A percentile compares a stretch with the other conserved stretches of the same genome.
These are phyloP conservation scores for Posidonia oceanica DNA, from an alignment of 116 monocot genomes.

Conservation along the genomic window DNA sequence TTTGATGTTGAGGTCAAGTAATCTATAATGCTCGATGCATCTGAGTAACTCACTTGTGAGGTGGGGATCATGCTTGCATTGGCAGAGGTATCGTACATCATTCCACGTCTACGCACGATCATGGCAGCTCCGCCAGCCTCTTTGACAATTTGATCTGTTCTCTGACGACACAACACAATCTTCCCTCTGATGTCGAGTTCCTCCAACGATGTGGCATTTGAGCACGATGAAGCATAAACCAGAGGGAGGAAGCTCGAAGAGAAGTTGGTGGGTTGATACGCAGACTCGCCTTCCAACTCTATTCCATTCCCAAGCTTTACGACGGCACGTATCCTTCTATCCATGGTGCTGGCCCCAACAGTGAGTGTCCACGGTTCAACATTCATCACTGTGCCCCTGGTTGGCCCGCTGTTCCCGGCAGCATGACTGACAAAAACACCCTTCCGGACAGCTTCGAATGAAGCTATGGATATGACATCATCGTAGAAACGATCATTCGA, in stretches of 20 bases:
- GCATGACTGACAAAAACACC: slow-evolving; percentile 24
- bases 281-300: slow-evolving; percentile 22
- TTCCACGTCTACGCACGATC: slow-evolving; percentile 17
- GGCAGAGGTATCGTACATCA: slow-evolving; percentile 13
- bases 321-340: slow-evolving; percentile 20
- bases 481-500: not conserved
- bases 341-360: slow-evolving; percentile 24
- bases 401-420: slow-evolving; percentile 36
- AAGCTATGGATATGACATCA: slow-evolving; percentile 15
- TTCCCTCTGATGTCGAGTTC: slow-evolving; percentile 20
- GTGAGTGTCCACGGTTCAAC: slow-evolving; percentile 40
- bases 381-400: slow-evolving; percentile 5
- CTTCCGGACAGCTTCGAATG: slow-evolving; percentile 15
- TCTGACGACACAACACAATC: slow-evolving; percentile 24
- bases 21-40: slow-evolving; percentile 27
- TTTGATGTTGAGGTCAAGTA: slow-evolving; percentile 32
- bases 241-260: slow-evolving; percentile 11
- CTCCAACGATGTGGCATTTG: slow-evolving; percentile 8
- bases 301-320: slow-evolving; percentile 24
- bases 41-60: slow-evolving; percentile 45
- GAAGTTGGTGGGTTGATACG: slow-evolving; percentile 32
- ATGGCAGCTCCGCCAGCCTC: slow-evolving; percentile 7
- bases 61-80: slow-evolving; percentile 22
- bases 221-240: slow-evolving; percentile 12
- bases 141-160: slow-evolving; percentile 16